These are phyloP conservation scores for Dactylella cylindrospora DNA, from an alignment of 2,329 filamentous ascomycete genomes.

Conservation along the genomic window DNA sequence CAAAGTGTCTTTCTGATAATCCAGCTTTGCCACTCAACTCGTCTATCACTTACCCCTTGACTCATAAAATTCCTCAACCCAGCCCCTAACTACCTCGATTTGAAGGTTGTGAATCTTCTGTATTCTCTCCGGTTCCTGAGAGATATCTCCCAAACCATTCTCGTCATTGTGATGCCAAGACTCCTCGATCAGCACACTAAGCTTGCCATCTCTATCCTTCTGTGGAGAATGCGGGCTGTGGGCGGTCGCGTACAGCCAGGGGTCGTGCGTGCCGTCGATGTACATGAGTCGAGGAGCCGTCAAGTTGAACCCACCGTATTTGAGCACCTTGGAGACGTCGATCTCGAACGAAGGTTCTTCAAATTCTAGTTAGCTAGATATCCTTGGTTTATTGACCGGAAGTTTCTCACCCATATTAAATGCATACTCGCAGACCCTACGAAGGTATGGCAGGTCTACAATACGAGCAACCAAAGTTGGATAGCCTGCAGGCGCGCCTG, in stretches of 20 bases:
- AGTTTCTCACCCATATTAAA: slow-evolving; percentile 70
- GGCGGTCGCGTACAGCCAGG: slow-evolving; percentile 74
- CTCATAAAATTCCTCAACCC: slow-evolving; percentile 31
- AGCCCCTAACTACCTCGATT: slow-evolving; percentile 19
- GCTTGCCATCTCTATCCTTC: slow-evolving; percentile 12
- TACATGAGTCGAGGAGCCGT: slow-evolving; percentile 74
- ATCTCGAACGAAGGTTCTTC: slow-evolving; percentile 68
- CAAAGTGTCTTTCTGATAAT: too few species aligned
- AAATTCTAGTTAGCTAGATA: slow-evolving; percentile 71
- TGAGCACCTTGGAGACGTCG: slow-evolving; percentile 69
- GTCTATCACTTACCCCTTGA: slow-evolving; percentile 7
- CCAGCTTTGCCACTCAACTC: too few species aligned
- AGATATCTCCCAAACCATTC: slow-evolving; percentile 59
- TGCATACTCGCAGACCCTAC: slow-evolving; percentile 69
- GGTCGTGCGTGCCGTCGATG: slow-evolving; percentile 75
- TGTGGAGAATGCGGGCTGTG: slow-evolving; percentile 64
- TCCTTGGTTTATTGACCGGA: slow-evolving; percentile 65
- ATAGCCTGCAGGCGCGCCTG: slow-evolving; percentile 50
- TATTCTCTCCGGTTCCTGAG: slow-evolving; percentile 29
- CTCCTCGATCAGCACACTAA: slow-evolving; percentile 65
- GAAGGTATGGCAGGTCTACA: slow-evolving; percentile 49
- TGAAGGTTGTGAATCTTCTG: slow-evolving; percentile 21
- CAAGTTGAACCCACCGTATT: slow-evolving; percentile 72
- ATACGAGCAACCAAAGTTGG: slow-evolving; percentile 57
- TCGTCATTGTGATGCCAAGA: slow-evolving; percentile 83